A percentile compares a stretch with the other conserved stretches of the same genome.
Conservation (phyloP, 176 grass and related monocot genomes). For the Aegilops sharonensis region DNA sequence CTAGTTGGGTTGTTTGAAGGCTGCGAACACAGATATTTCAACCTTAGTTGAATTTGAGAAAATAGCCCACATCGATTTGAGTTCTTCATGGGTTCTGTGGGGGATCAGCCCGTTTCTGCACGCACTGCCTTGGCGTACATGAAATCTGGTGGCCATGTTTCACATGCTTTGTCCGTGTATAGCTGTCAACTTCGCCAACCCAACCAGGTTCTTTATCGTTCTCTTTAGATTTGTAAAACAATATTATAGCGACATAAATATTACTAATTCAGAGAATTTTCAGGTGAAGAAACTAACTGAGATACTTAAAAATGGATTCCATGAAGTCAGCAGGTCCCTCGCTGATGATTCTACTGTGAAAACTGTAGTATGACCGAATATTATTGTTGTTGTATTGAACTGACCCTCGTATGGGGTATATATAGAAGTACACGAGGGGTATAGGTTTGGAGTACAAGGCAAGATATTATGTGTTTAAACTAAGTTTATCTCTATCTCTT, state of each 20-base stretch:
- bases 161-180: no score
- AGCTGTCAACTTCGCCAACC: no score
- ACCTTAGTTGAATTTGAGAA: conserved; percentile 98
- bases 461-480: no score
- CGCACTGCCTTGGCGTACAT: no score
- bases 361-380: no score
- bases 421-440: no score
- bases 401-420: no score
- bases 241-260: not conserved
- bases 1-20: conserved; percentile 51
- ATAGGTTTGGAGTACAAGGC: no score
- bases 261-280: conserved; percentile 36
- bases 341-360: conserved; percentile 91
- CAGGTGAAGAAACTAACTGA: conserved; percentile 97
- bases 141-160: no score
- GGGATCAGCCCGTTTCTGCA: no score
- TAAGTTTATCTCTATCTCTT: no score
- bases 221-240: conserved; percentile 15
- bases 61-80: conserved; percentile 92
- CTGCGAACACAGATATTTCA: conserved; percentile 93
- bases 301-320: conserved; percentile 87
- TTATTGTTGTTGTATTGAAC: no score
- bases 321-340: conserved; percentile 87
- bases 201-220: conserved; percentile 48
- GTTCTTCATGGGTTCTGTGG: conserved; percentile 90